phyloP scores from a whole-genome alignment of 2,329 filamentous ascomycete species.

The Claviceps capensis region DNA sequence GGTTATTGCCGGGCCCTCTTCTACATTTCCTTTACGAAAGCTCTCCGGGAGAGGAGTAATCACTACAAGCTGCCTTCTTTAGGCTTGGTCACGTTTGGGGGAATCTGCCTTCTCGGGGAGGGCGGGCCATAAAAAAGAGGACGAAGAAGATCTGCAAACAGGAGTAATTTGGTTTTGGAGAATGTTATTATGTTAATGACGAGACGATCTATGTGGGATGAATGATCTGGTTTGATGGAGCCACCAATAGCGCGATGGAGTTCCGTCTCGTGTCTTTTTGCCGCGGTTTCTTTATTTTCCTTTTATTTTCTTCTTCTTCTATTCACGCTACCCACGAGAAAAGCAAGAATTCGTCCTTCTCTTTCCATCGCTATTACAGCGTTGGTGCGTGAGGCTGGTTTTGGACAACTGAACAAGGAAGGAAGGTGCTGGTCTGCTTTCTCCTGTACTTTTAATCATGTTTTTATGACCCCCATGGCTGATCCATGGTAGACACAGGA shows the following conservation, averaged over 20 bases:
- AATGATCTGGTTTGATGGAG: background rate
- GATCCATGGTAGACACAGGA: no score
- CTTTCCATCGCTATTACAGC: background rate
- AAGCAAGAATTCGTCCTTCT: background rate
- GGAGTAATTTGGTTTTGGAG: no score
- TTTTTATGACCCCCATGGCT: no score
- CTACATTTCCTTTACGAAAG: background rate
- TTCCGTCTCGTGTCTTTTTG: background rate
- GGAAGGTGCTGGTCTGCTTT: no score
- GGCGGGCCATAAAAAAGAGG: no score
- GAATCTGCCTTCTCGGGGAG: no score
- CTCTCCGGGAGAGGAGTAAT: no score
- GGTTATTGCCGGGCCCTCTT: constrained; percentile 14
- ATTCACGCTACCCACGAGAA: background rate
- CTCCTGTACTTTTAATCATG: no score
- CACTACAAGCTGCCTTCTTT: no score
- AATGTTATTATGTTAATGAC: background rate
- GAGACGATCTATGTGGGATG: background rate
- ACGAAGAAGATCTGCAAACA: no score
- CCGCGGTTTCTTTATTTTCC: background rate
- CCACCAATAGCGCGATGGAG: background rate
- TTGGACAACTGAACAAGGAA: no score
- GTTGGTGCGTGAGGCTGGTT: background rate
- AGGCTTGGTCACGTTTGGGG: no score
- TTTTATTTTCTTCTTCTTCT: background rate